Conservation (phyloP, 2,329 filamentous ascomycete species). For the Akanthomyces muscarius region DNA sequence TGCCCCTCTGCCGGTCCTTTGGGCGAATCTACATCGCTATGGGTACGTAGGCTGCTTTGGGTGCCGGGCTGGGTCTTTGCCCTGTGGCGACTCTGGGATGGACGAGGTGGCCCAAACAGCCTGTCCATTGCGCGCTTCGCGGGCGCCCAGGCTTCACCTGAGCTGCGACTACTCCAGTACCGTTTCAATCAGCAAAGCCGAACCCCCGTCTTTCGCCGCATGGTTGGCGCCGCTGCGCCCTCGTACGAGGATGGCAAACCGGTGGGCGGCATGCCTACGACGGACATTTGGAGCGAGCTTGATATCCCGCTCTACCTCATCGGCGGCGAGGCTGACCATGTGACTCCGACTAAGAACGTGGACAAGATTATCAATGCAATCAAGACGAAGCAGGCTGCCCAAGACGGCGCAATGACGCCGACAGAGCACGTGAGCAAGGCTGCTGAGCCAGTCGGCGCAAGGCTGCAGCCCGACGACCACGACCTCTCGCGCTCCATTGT, state of each 20-base stretch:
- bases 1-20: conserved; percentile 70
- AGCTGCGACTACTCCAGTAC: conserved; percentile 64
- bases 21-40: conserved; percentile 38
- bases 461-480: conserved; percentile 19
- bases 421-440: conserved; percentile 7
- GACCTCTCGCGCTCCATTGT: conserved; percentile 44
- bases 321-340: conserved; percentile 69
- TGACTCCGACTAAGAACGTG: conserved; percentile 70
- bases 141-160: conserved; percentile 59
- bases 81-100: conserved; percentile 72
- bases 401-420: conserved; percentile 13
- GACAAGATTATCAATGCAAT: conserved; percentile 57
- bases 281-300: conserved; percentile 68
- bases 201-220: conserved; percentile 77
- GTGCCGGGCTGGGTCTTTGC: conserved; percentile 72
- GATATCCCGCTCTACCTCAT: conserved; percentile 73
- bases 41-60: conserved; percentile 56
- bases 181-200: conserved; percentile 78
- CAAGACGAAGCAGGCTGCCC: conserved; percentile 17
- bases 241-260: conserved; percentile 49
- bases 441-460: conserved; percentile 13
- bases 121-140: conserved; percentile 75
- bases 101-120: conserved; percentile 72
- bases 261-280: conserved; percentile 63
- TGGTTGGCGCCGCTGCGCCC: conserved; percentile 70